phyloP scores from a whole-genome alignment of 306 rosid species.

The Lathyrus tuberosus region DNA sequence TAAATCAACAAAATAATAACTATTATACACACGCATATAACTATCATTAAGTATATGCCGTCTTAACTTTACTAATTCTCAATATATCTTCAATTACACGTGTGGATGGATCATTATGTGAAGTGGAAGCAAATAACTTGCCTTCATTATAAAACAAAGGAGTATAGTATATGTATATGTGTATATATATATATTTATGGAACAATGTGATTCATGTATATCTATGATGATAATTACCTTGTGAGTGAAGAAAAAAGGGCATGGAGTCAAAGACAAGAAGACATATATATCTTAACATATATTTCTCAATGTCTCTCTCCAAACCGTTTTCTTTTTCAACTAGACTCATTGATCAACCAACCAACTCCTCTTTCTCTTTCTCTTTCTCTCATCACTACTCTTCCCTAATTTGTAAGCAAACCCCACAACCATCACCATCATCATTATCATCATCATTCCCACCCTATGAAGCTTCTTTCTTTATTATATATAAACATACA shows the following conservation, averaged over 20 bases:
- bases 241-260: conserved; percentile 67
- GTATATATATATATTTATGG: neutral
- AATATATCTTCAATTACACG: conserved; percentile 63
- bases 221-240: conserved; percentile 52
- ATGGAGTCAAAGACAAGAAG: conserved; percentile 94
- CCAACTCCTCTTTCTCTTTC: conserved; percentile 46
- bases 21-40: neutral
- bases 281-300: conserved; percentile 32
- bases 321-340: conserved; percentile 91
- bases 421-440: conserved; percentile 82
- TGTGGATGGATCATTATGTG: conserved; percentile 71
- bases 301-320: conserved; percentile 72
- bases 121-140: conserved; percentile 84
- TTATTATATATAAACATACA: conserved; percentile 15
- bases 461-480: conserved; percentile 68
- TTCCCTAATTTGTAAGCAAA: conserved; percentile 90
- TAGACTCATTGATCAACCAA: conserved; percentile 73
- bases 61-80: conserved; percentile 22
- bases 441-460: conserved; percentile 64
- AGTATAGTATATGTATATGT: neutral
- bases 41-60: conserved; percentile 21
- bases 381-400: conserved; percentile 17
- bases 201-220: neutral
- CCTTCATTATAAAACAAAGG: conserved; percentile 65
- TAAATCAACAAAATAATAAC: conserved; percentile 25